A percentile compares a stretch with the other conserved stretches of the same genome.
Conservation (phyloP, 257 asterid genomes). For the Fraxinus pennsylvanica region DNA sequence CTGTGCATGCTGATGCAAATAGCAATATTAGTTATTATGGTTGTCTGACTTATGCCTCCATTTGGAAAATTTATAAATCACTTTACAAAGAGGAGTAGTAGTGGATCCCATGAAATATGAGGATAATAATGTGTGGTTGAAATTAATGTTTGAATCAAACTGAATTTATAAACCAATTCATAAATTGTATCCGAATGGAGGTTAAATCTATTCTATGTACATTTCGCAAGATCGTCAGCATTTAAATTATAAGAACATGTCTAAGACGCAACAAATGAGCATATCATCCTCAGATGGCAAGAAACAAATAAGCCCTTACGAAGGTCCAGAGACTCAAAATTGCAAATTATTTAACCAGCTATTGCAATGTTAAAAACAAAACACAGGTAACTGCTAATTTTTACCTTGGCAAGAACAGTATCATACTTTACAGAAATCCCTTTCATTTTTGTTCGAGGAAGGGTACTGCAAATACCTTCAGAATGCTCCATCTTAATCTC, state of each 20-base stretch:
- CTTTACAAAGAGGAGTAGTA: too few relatives aligned
- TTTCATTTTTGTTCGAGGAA: conserved; percentile 13
- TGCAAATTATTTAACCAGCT: background rate
- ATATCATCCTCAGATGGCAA: background rate
- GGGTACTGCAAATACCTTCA: conserved; percentile 9
- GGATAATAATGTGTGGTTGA: too few relatives aligned
- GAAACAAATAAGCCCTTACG: background rate
- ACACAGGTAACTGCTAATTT: background rate
- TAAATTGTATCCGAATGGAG: too few relatives aligned
- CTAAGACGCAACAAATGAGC: background rate
- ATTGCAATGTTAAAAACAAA: background rate
- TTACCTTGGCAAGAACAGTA: background rate
- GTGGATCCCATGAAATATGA: too few relatives aligned
- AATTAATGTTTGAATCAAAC: too few relatives aligned
- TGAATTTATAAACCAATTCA: too few relatives aligned
- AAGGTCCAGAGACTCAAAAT: background rate
- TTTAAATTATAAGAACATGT: background rate
- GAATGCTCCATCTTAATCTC: conserved; percentile 23
- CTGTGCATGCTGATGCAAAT: too few relatives aligned
- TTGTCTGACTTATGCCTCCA: too few relatives aligned
- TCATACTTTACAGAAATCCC: conserved; percentile 13
- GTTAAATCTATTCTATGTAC: background rate
- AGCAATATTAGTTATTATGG: too few relatives aligned
- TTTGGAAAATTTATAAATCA: too few relatives aligned
- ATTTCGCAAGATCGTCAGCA: background rate